Percentiles rank a stretch among this genome's conserved stretches.
phyloP scores from a whole-genome alignment of 305 asterid species.

The Solanum hybrid region DNA sequence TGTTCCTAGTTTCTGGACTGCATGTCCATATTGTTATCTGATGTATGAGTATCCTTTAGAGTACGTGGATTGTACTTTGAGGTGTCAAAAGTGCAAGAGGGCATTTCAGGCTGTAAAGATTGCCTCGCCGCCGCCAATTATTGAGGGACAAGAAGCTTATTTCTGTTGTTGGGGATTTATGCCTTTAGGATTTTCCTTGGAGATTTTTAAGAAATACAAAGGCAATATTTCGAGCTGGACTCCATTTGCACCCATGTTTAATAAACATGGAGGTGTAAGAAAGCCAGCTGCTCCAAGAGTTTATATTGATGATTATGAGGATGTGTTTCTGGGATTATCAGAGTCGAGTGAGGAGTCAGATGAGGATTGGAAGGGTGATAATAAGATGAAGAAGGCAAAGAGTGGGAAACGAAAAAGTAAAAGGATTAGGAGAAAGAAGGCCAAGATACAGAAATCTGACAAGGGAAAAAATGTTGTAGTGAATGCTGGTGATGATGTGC shows the following conservation, averaged over 20 bases:
- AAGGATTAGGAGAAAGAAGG: conserved; percentile 21
- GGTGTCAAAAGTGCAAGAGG: conserved; percentile 63
- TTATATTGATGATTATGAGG: conserved; percentile 40
- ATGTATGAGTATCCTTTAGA: conserved; percentile 73
- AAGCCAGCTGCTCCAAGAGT: conserved; percentile 10
- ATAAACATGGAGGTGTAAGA: conserved; percentile 31
- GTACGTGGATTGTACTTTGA: conserved; percentile 61
- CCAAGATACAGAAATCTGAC: conserved; percentile 32
- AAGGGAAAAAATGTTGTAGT: conserved; percentile 36
- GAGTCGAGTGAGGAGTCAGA: conserved; percentile 58
- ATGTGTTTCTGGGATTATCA: conserved; percentile 55
- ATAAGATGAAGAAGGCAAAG: conserved; percentile 29
- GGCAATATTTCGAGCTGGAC: conserved; percentile 46
- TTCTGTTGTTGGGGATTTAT: conserved; percentile 74
- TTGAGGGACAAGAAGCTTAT: conserved; percentile 52
- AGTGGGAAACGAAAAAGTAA: conserved; percentile 30
- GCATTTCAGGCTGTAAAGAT: conserved; percentile 74
- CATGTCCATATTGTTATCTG: conserved; percentile 83
- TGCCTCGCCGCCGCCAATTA: conserved; percentile 61
- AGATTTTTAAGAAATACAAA: conserved; percentile 34
- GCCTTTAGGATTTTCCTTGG: conserved; percentile 54
- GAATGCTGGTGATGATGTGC: conserved; percentile 11
- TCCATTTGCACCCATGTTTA: conserved; percentile 77
- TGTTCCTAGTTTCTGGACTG: conserved; percentile 57
- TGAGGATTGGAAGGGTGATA: conserved; percentile 46